A percentile compares a stretch with the other conserved stretches of the same genome.
These are phyloP conservation scores for Calocybe indica DNA, from an alignment of 768 basidiomycete species.

Conservation along the genomic window DNA sequence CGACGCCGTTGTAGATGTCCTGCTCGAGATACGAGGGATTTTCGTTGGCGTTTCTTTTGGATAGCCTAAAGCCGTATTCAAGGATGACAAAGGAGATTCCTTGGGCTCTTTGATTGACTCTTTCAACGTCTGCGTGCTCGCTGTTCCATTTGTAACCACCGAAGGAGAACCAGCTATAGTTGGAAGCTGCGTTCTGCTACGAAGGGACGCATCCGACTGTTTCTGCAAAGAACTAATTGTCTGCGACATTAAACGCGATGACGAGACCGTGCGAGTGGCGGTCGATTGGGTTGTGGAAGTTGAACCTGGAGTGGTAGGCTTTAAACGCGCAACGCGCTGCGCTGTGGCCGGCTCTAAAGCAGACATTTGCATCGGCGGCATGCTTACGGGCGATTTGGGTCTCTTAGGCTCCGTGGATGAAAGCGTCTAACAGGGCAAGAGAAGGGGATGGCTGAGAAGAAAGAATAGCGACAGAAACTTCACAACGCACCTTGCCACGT, in stretches of 20 bases:
- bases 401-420: slow-evolving; percentile 82
- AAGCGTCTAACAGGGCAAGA: slow-evolving; percentile 51
- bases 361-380: slow-evolving; percentile 90
- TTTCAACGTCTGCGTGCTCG: slow-evolving; percentile 40
- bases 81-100: slow-evolving; percentile 48
- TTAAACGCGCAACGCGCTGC: slow-evolving; percentile 79
- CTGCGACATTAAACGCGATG: slow-evolving; percentile 70
- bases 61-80: slow-evolving; percentile 45
- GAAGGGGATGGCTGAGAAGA: background rate
- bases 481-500: slow-evolving; percentile 73
- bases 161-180: slow-evolving; percentile 95
- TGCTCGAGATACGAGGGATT: slow-evolving; percentile 88
- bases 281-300: slow-evolving; percentile 26
- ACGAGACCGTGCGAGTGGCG: slow-evolving; percentile 37
- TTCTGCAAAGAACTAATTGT: slow-evolving; percentile 86
- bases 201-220: slow-evolving; percentile 77
- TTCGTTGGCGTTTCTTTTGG: slow-evolving; percentile 87
- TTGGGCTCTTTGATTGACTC: slow-evolving; percentile 30
- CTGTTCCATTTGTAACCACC: slow-evolving; percentile 56
- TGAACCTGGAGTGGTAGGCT: slow-evolving; percentile 45
- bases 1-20: slow-evolving; percentile 68
- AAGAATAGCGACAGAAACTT: background rate
- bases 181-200: slow-evolving; percentile 70
- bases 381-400: slow-evolving; percentile 55
- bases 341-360: slow-evolving; percentile 78